phyloP scores from a whole-genome alignment of 208 protist species.

The Eutreptiella sp. region DNA sequence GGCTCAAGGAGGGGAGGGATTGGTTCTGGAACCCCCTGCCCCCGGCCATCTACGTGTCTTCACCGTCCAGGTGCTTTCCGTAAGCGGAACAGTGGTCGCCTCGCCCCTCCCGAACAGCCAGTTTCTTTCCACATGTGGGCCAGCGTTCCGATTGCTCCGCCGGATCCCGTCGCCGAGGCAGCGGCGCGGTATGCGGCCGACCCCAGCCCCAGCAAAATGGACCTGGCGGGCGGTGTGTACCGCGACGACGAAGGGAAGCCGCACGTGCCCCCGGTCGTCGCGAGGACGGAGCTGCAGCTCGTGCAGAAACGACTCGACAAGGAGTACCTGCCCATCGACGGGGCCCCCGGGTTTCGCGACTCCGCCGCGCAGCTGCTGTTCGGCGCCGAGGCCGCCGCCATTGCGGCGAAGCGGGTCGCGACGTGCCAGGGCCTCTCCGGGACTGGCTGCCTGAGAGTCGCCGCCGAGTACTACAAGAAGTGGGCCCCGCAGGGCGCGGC shows the following conservation, averaged over 20 bases:
- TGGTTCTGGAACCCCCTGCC: too few species aligned
- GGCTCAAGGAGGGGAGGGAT: too few species aligned
- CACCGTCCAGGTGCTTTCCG: too few species aligned
- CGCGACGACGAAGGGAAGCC: constrained; percentile 83
- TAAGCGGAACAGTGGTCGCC: too few species aligned
- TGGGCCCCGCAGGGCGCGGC: constrained; percentile 30
- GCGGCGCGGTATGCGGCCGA: constrained; percentile 51
- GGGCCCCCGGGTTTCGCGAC: constrained; percentile 69
- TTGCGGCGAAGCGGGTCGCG: constrained; percentile 53
- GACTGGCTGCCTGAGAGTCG: constrained; percentile 71
- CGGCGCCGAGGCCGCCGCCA: constrained; percentile 49
- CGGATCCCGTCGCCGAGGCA: constrained; percentile 34
- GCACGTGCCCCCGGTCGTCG: constrained; percentile 79
- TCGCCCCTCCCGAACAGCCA: too few species aligned
- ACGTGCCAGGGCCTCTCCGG: constrained; percentile 73
- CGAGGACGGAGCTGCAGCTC: constrained; percentile 67
- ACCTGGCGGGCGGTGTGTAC: constrained; percentile 96
- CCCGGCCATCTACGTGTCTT: too few species aligned
- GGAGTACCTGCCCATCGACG: constrained; percentile 94
- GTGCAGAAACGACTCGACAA: constrained; percentile 73
- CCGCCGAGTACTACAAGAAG: constrained; percentile 49
- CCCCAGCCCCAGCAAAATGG: constrained; percentile 76
- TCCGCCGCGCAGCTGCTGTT: constrained; percentile 74
- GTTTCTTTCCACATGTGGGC: too few species aligned
- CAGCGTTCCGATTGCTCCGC: constrained; percentile 18